Evolutionary conservation across 2,329 filamentous ascomycete species (phyloP).

Genomic region (Trichoderma simmonsii): DNA sequence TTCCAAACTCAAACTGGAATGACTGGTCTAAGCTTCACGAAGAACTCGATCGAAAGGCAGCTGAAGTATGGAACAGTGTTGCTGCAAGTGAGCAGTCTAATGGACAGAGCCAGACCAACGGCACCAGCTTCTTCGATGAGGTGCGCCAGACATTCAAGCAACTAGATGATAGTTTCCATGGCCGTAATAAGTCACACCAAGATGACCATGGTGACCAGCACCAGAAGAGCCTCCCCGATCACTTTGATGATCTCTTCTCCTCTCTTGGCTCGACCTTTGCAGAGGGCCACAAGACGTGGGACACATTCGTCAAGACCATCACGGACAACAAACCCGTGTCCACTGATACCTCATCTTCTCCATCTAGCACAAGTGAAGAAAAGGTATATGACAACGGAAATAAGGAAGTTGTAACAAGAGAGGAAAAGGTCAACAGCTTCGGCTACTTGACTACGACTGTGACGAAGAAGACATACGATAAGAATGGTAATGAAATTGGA

Average conservation of each 20-base stretch:
- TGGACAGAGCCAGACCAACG: neutral
- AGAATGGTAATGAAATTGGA: constrained; percentile 41
- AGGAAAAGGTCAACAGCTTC: constrained; percentile 42
- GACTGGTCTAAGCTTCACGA: constrained; percentile 32
- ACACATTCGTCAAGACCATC: constrained; percentile 39
- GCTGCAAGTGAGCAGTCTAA: constrained; percentile 19
- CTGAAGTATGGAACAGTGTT: constrained; percentile 29
- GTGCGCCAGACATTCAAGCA: constrained; percentile 18
- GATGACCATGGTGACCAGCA: neutral
- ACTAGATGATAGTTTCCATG: constrained; percentile 18
- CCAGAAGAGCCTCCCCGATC: constrained; percentile 26
- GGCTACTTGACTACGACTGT: constrained; percentile 44
- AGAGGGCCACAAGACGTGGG: constrained; percentile 39
- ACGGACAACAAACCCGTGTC: constrained; percentile 22
- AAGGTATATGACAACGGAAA: constrained; percentile 25
- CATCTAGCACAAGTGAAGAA: constrained; percentile 12
- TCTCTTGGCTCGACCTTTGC: constrained; percentile 37
- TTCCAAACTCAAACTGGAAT: constrained; percentile 19
- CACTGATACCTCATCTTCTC: neutral
- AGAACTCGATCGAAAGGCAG: constrained; percentile 30
- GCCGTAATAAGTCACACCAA: neutral
- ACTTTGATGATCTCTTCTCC: constrained; percentile 43
- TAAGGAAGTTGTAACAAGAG: constrained; percentile 36
- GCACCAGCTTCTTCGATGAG: constrained; percentile 20
- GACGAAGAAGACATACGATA: constrained; percentile 40